These are phyloP conservation scores for Yamadazyma takamatsuzukensis DNA, from an alignment of 805 yeast genomes.

Conservation along the genomic window DNA sequence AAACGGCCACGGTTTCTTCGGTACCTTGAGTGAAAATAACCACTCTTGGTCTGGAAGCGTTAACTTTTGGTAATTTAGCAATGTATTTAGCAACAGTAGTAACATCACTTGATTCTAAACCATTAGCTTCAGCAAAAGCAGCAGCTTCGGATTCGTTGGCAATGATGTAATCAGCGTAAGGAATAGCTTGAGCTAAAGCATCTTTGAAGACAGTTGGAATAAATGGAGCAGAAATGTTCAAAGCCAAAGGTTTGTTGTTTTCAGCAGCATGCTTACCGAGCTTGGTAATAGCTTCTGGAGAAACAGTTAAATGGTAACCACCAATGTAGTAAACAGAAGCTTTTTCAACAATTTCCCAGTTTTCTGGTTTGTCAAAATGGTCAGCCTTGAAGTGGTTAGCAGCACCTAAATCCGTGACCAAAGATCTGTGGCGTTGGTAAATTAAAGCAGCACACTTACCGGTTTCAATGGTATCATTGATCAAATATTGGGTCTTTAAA, in stretches of 20 bases:
- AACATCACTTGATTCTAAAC: constrained; percentile 56
- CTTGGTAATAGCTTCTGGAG: constrained; percentile 87
- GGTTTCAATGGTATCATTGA: constrained; percentile 72
- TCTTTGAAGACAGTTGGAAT: constrained; percentile 94
- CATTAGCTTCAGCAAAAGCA: constrained; percentile 86
- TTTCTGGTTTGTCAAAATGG: constrained; percentile 83
- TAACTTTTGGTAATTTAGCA: constrained; percentile 74
- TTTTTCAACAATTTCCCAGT: constrained; percentile 80
- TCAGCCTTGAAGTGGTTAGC: constrained; percentile 93
- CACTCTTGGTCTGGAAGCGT: constrained; percentile 66
- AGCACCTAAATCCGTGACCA: constrained; percentile 95
- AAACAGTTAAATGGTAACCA: constrained; percentile 98
- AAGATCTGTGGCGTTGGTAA: constrained; percentile 82
- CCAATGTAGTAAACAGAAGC: constrained; percentile 90
- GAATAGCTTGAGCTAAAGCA: constrained; percentile 72
- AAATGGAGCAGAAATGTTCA: constrained; percentile 96
- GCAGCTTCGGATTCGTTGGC: constrained; percentile 98
- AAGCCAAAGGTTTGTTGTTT: constrained; percentile 67
- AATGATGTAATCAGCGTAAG: constrained; percentile 86
- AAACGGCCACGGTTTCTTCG: constrained; percentile 81
- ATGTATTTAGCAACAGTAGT: constrained; percentile 76
- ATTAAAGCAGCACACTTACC: constrained; percentile 98
- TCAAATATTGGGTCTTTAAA: constrained; percentile 79
- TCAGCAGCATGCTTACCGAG: constrained; percentile 92
- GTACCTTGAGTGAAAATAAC: constrained; percentile 95